Evolutionary conservation across 176 grass and related monocot species (phyloP).

Genomic region (Echinochloa phyllopogon): DNA sequence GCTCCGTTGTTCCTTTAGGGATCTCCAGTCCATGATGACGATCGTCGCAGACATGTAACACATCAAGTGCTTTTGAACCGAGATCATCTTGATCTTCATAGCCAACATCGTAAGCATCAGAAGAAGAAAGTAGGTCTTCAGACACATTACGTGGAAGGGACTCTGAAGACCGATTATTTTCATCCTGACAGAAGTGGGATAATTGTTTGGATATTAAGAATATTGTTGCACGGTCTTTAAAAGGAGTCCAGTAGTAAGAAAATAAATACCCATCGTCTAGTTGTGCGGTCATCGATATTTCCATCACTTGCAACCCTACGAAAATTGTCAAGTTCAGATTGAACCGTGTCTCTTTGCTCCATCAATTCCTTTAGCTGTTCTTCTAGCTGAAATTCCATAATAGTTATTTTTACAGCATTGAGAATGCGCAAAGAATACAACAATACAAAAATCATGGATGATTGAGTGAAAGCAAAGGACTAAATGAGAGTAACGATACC

Average conservation of each 20-base stretch:
- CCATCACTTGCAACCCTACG: conserved; percentile 60
- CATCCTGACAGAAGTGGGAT: conserved; percentile 49
- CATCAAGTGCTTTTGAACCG: not conserved
- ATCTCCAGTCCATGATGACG: not conserved
- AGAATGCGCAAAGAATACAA: not conserved
- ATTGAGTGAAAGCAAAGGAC: conserved; percentile 8
- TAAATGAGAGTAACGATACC: conserved; percentile 30
- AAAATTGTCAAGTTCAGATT: conserved; percentile 78
- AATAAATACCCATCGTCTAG: conserved; percentile 64
- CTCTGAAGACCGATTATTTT: conserved; percentile 57
- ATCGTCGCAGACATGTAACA: not conserved
- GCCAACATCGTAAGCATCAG: conserved; percentile 50
- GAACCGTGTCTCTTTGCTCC: conserved; percentile 71
- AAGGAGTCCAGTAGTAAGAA: not conserved
- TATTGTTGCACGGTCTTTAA: not conserved
- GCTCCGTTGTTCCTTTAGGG: not conserved
- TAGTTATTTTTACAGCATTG: not conserved
- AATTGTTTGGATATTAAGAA: conserved; percentile 6
- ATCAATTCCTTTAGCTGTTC: conserved; percentile 75
- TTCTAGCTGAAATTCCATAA: conserved; percentile 64
- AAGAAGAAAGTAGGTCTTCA: conserved; percentile 68
- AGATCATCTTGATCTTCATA: conserved; percentile 51
- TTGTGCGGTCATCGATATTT: conserved; percentile 28
- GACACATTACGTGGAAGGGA: conserved; percentile 53
- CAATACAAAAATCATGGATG: not conserved